phyloP scores from a whole-genome alignment of 2,329 filamentous ascomycete genomes.

The Alternaria longipes region DNA sequence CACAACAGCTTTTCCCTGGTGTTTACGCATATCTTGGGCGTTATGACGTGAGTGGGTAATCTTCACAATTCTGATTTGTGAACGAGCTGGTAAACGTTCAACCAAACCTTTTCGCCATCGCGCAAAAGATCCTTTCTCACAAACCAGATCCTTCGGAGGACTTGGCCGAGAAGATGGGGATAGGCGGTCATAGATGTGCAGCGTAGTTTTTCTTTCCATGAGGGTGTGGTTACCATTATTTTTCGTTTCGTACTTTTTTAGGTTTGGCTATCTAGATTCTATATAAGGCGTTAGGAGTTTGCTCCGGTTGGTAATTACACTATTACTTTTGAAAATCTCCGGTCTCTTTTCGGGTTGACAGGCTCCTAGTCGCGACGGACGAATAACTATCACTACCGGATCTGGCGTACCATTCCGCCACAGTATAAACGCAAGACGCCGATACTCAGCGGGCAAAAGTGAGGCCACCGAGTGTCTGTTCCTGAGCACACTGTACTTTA shows the following conservation, averaged over 20 bases:
- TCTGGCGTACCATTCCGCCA: constrained; percentile 4
- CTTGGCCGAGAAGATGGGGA: neutral
- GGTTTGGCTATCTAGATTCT: neutral
- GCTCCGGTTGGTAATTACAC: constrained; percentile 9
- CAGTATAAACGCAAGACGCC: constrained; percentile 13
- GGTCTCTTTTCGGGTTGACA: constrained; percentile 5
- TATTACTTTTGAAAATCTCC: neutral
- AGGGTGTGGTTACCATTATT: neutral
- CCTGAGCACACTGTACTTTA: neutral
- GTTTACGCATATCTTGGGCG: constrained; percentile 10
- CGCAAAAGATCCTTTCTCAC: neutral
- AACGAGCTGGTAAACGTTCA: neutral
- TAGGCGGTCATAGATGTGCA: neutral
- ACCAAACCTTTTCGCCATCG: neutral
- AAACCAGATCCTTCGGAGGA: neutral
- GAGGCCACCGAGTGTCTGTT: neutral
- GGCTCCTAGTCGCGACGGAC: constrained; percentile 3
- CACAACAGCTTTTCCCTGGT: constrained; percentile 8
- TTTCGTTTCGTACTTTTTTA: neutral
- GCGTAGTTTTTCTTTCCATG: neutral
- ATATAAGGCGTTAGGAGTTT: constrained; percentile 9
- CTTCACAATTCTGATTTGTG: neutral
- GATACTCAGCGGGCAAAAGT: constrained; percentile 12
- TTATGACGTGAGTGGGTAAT: constrained; percentile 4
- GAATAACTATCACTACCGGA: neutral